Conservation (phyloP, 164 flowering plant species). For the Stephania japonica region DNA sequence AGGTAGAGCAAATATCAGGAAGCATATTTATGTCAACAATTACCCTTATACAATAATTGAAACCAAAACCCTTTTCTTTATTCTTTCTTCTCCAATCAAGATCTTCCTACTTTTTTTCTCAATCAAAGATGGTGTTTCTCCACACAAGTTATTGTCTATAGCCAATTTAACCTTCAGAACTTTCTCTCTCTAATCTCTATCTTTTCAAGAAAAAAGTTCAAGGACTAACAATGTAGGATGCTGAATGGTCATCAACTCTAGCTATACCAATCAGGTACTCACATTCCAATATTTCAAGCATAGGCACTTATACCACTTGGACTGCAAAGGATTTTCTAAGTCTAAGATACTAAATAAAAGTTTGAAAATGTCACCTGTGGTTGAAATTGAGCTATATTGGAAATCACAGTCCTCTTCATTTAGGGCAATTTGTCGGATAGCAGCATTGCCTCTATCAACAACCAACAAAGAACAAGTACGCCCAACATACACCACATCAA, state of each 20-base stretch:
- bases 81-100: not conserved
- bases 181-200: not conserved
- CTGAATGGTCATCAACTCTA: not conserved
- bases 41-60: not conserved
- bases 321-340: not conserved
- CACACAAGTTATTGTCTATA: not conserved
- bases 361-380: conserved; percentile 48
- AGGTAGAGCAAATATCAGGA: no score
- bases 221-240: not conserved
- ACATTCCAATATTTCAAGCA: not conserved
- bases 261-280: not conserved
- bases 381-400: conserved; percentile 55
- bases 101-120: not conserved
- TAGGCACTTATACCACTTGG: not conserved
- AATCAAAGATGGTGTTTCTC: no score
- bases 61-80: not conserved
- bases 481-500: conserved; percentile 78
- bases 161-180: not conserved
- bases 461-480: conserved; percentile 87
- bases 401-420: conserved; percentile 79
- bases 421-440: conserved; percentile 89
- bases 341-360: not conserved
- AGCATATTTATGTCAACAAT: not conserved
- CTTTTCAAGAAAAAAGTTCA: not conserved
- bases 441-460: conserved; percentile 96